Conservation (phyloP, 352 stramenopile genomes). For the Lagenidium sp. region DNA sequence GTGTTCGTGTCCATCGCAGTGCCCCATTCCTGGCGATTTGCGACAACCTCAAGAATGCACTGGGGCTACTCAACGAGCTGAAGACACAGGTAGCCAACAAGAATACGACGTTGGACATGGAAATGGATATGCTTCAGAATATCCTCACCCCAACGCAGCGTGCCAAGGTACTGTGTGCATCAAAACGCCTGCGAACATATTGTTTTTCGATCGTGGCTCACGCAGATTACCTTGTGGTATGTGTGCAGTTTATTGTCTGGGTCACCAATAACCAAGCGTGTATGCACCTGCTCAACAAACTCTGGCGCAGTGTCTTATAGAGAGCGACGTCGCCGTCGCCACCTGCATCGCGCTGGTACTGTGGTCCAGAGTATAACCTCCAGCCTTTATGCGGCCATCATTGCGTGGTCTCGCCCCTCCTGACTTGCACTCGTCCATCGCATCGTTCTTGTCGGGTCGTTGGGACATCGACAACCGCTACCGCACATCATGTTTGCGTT, state of each 20-base stretch:
- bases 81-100: conserved; percentile 85
- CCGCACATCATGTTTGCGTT: too few species aligned
- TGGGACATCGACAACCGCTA: too few species aligned
- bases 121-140: conserved; percentile 92
- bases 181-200: neutral
- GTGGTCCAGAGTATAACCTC: too few species aligned
- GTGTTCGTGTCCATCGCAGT: conserved; percentile 7
- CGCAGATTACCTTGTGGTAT: conserved; percentile 4
- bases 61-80: conserved; percentile 85
- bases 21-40: conserved; percentile 72
- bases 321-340: neutral
- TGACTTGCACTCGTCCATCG: too few species aligned
- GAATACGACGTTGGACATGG: conserved; percentile 89
- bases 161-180: conserved; percentile 56
- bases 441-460: too few species aligned
- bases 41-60: conserved; percentile 82
- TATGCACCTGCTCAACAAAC: conserved; percentile 96
- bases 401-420: too few species aligned
- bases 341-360: too few species aligned
- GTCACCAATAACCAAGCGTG: conserved; percentile 93
- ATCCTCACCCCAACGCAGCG: conserved; percentile 91
- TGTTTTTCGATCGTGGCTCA: neutral
- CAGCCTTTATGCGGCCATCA: too few species aligned
- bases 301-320: conserved; percentile 90
- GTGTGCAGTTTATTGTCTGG: conserved; percentile 90